A percentile compares a stretch with the other conserved stretches of the same genome.
phyloP scores from a whole-genome alignment of 108 stramenopile genomes.

The Cyclotella kingstonii region DNA sequence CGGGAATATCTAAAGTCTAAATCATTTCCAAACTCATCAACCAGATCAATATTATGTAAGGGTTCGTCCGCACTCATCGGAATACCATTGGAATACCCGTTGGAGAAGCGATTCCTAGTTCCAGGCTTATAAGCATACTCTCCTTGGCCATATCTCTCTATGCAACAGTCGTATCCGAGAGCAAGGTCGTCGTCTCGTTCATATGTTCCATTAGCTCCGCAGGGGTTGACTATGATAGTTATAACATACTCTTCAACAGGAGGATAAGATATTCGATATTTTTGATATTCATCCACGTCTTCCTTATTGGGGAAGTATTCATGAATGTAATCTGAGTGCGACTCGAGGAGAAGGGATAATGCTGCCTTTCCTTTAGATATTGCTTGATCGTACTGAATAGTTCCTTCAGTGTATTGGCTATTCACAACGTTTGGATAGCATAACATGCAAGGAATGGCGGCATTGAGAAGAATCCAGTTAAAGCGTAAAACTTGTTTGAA shows the following conservation, averaged over 20 bases:
- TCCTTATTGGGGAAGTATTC: constrained; percentile 9
- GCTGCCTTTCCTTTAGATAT: constrained; percentile 18
- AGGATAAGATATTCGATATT: constrained; percentile 26
- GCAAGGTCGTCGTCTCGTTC: constrained; percentile 31
- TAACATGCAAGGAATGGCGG: too few species aligned
- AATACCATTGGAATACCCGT: constrained; percentile 36
- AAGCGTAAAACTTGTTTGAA: too few species aligned
- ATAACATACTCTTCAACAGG: constrained; percentile 40
- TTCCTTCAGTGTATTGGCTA: too few species aligned
- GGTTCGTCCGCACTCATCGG: constrained; percentile 38
- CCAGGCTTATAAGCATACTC: constrained; percentile 35
- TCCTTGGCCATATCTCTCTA: constrained; percentile 36
- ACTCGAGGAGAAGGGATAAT: constrained; percentile 15
- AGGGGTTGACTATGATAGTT: constrained; percentile 40
- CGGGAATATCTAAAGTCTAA: constrained; percentile 33
- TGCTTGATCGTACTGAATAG: constrained; percentile 4
- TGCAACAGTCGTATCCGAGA: constrained; percentile 44
- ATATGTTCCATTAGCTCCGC: constrained; percentile 47
- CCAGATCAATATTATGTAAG: constrained; percentile 48
- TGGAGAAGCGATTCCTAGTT: constrained; percentile 22
- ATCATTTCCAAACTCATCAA: constrained; percentile 37
- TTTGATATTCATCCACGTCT: constrained; percentile 6
- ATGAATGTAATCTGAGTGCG: constrained; percentile 27
- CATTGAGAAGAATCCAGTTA: too few species aligned
- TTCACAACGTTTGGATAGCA: too few species aligned